A percentile compares a stretch with the other conserved stretches of the same genome.
phyloP scores from a whole-genome alignment of 345 rosid genomes.

The Pistacia atlantica region DNA sequence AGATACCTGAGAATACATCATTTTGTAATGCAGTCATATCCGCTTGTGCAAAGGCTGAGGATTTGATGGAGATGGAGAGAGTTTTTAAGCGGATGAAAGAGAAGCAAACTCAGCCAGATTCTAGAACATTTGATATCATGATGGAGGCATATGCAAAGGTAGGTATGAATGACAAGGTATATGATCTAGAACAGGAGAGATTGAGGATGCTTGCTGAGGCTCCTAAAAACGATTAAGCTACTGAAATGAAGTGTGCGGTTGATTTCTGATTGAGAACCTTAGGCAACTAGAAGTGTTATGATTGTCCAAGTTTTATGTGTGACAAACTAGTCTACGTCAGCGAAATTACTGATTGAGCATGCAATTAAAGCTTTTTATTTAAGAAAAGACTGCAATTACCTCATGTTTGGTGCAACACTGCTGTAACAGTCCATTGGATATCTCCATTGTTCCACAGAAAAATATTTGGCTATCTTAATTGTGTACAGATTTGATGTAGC shows the following conservation, averaged over 20 bases:
- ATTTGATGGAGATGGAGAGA: constrained; percentile 93
- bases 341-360: background rate
- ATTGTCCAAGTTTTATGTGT: background rate
- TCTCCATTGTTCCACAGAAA: background rate
- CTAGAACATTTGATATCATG: constrained; percentile 66
- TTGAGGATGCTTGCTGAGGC: constrained; percentile 22
- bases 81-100: constrained; percentile 80
- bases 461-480: background rate
- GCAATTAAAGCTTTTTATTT: background rate
- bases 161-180: constrained; percentile 84
- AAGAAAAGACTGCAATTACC: background rate
- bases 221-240: background rate
- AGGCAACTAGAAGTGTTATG: background rate
- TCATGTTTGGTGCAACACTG: background rate
- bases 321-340: background rate
- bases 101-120: constrained; percentile 56
- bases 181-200: constrained; percentile 72
- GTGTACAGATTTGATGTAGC: constrained; percentile 5
- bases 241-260: background rate
- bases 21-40: constrained; percentile 73
- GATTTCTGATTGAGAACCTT: background rate
- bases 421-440: background rate
- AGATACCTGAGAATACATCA: constrained; percentile 69
- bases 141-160: constrained; percentile 69
- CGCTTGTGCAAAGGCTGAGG: constrained; percentile 79